Evolutionary conservation across 2,329 filamentous ascomycete genomes (phyloP).

Genomic region (Epichloe gansuensis): DNA sequence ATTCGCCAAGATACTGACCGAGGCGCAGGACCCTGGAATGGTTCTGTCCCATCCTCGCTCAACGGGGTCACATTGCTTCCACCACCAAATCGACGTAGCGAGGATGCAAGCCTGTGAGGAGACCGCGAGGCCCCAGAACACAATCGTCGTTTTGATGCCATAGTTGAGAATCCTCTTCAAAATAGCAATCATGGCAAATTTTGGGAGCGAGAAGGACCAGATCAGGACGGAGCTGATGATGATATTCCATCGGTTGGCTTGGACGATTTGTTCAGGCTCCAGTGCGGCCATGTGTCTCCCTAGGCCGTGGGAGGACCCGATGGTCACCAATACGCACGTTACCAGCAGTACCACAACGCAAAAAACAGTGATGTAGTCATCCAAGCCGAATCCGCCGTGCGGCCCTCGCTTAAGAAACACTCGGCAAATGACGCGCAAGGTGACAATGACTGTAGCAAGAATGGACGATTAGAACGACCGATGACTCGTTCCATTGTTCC

Average conservation of each 20-base stretch:
- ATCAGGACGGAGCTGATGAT: slow-evolving; percentile 15
- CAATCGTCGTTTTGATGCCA: slow-evolving; percentile 12
- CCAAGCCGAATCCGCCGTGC: slow-evolving; percentile 13
- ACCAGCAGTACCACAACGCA: slow-evolving; percentile 12
- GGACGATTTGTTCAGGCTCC: slow-evolving; percentile 3
- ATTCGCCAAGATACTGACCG: slow-evolving; percentile 10
- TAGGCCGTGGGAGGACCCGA: slow-evolving; percentile 13
- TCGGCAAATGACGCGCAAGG: slow-evolving; percentile 11
- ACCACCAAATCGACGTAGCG: slow-evolving; percentile 16
- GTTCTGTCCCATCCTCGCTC: slow-evolving; percentile 13
- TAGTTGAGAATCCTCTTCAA: slow-evolving; percentile 16
- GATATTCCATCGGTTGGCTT: slow-evolving; percentile 14
- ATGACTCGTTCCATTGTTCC: neutral
- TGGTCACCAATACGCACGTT: slow-evolving; percentile 12
- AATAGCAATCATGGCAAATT: slow-evolving; percentile 16
- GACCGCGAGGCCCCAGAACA: slow-evolving; percentile 13
- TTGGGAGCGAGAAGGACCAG: slow-evolving; percentile 16
- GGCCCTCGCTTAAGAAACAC: slow-evolving; percentile 10
- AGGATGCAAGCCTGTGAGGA: slow-evolving; percentile 13
- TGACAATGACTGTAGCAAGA: slow-evolving; percentile 10
- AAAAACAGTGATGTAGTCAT: slow-evolving; percentile 13
- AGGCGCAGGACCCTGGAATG: slow-evolving; percentile 11
- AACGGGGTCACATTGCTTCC: slow-evolving; percentile 12
- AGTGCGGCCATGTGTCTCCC: slow-evolving; percentile 9
- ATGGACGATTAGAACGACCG: neutral